These are phyloP conservation scores for Hymenoscyphus fructigenus DNA, from an alignment of 2,329 filamentous ascomycete species.

Conservation along the genomic window DNA sequence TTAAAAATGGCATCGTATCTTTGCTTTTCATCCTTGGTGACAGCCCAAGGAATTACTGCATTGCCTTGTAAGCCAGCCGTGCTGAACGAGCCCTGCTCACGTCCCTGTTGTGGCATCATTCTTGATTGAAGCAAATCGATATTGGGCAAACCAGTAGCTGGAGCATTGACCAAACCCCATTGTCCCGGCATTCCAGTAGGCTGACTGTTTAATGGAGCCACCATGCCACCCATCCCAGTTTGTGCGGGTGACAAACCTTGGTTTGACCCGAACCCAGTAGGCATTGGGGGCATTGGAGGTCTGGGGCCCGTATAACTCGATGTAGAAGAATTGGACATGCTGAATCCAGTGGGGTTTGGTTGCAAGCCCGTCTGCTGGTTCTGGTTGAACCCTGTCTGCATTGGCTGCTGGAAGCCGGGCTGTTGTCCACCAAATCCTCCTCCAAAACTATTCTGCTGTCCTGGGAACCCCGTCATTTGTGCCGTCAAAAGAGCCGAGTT, in stretches of 20 bases:
- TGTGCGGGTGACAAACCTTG: conserved; percentile 57
- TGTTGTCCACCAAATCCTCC: conserved; percentile 45
- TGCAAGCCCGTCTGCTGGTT: conserved; percentile 61
- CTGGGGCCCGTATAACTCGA: conserved; percentile 79
- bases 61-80: conserved; percentile 87
- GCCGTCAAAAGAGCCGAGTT: conserved; percentile 64
- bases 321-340: conserved; percentile 66
- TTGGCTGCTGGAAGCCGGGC: conserved; percentile 44
- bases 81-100: conserved; percentile 79
- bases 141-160: conserved; percentile 84
- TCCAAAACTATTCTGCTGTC: conserved; percentile 45
- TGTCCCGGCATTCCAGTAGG: conserved; percentile 91
- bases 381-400: conserved; percentile 54
- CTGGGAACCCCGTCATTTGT: conserved; percentile 68
- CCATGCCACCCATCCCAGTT: conserved; percentile 58
- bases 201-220: conserved; percentile 78
- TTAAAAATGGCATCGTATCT: conserved; percentile 94
- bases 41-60: conserved; percentile 95
- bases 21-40: conserved; percentile 98
- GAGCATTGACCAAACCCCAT: conserved; percentile 97
- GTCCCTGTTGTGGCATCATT: conserved; percentile 96
- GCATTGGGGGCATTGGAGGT: conserved; percentile 81
- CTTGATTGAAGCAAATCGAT: conserved; percentile 89
- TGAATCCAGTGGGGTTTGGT: conserved; percentile 69
- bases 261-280: conserved; percentile 68